Evolutionary conservation across 192 early-diverging fungal genomes (phyloP).

Genomic region (Gaertneriomyces sp.): DNA sequence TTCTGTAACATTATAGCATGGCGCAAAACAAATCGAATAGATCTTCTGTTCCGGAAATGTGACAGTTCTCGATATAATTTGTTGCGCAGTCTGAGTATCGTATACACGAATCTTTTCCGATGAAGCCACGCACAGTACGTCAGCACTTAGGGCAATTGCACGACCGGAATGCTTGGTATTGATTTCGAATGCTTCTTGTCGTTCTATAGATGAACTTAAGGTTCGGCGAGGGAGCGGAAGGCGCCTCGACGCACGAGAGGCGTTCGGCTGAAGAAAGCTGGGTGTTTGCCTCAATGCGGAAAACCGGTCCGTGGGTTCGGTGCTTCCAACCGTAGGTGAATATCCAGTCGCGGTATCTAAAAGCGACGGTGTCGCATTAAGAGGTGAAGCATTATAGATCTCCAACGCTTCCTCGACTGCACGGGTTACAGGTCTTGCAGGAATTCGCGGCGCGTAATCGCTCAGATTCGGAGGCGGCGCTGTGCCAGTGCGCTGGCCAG

Average conservation of each 20-base stretch:
- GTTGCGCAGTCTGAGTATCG: constrained; percentile 43
- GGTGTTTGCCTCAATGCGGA: constrained; percentile 43
- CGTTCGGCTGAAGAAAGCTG: constrained; percentile 49
- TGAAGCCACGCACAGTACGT: too few relatives aligned
- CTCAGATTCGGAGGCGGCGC: too few relatives aligned
- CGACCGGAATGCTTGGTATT: neutral
- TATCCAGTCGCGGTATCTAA: too few relatives aligned
- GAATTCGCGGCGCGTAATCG: constrained; percentile 8
- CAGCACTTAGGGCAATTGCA: too few relatives aligned
- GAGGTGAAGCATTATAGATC: constrained; percentile 4
- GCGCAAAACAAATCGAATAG: constrained; percentile 52
- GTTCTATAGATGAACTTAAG: too few relatives aligned
- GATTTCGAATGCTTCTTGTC: too few relatives aligned
- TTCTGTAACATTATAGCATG: constrained; percentile 44
- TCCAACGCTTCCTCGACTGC: constrained; percentile 19
- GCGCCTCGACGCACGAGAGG: constrained; percentile 35
- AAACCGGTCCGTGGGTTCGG: too few relatives aligned
- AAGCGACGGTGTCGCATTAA: neutral
- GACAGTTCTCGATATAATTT: constrained; percentile 36
- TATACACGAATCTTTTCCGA: constrained; percentile 38
- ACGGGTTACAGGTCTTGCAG: constrained; percentile 12
- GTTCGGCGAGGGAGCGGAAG: constrained; percentile 42
- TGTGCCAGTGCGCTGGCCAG: too few relatives aligned
- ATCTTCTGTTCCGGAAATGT: constrained; percentile 50
- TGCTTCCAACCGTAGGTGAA: too few relatives aligned